Conservation (phyloP, 2,329 filamentous ascomycete genomes). For the Cadophora sp. region DNA sequence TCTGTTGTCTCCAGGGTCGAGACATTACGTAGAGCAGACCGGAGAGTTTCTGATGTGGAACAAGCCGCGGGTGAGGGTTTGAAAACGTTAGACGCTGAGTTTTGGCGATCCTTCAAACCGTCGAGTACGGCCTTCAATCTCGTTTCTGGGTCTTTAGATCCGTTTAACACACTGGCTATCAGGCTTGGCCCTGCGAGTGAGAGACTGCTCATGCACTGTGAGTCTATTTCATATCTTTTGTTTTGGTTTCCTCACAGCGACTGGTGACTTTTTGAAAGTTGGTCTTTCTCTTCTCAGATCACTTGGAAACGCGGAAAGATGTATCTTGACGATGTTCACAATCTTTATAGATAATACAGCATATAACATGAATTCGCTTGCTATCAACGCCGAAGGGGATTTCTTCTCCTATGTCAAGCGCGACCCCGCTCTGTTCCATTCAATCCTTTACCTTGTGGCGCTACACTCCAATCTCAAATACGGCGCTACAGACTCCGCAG, state of each 20-base stretch:
- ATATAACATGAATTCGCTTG: conserved; percentile 32
- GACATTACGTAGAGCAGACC: neutral
- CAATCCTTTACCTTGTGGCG: conserved; percentile 30
- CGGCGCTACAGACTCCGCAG: conserved; percentile 21
- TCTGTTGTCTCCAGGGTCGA: neutral
- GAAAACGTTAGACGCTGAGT: neutral
- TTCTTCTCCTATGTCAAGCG: conserved; percentile 26
- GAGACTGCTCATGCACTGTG: conserved; percentile 26
- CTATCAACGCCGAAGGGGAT: conserved; percentile 27
- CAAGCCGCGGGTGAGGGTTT: neutral
- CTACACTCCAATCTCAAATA: conserved; percentile 27
- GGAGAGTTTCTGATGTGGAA: neutral
- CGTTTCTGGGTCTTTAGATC: conserved; percentile 21
- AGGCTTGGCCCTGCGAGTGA: conserved; percentile 22
- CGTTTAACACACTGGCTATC: conserved; percentile 29
- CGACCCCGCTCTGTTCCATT: conserved; percentile 31
- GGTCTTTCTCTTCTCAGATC: no score
- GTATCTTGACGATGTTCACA: neutral
- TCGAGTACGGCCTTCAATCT: neutral
- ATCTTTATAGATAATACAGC: conserved; percentile 20
- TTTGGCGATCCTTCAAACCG: neutral
- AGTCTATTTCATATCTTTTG: neutral
- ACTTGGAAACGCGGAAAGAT: no score
- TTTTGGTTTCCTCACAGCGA: neutral
- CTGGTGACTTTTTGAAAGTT: no score